Evolutionary conservation across 345 rosid genomes (phyloP).

Genomic region (Cardamine occulta): DNA sequence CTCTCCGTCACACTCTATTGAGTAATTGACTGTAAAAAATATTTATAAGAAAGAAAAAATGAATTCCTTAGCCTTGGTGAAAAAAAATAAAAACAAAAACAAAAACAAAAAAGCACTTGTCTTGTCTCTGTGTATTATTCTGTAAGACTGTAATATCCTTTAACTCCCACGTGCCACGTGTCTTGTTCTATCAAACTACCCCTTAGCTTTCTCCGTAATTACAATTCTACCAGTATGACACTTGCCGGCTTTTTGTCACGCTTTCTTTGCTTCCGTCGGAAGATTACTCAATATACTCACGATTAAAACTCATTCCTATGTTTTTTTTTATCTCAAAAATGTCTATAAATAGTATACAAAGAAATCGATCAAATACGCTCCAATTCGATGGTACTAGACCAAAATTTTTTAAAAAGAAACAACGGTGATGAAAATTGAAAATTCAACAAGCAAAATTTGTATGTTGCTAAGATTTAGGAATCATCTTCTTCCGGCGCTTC

Average conservation of each 20-base stretch:
- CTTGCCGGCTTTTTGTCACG: conserved; percentile 42
- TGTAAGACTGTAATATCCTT: conserved; percentile 26
- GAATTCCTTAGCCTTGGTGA: neutral
- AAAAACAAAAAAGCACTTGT: neutral
- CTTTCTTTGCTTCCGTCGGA: conserved; percentile 42
- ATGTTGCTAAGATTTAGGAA: neutral
- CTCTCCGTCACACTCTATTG: conserved; percentile 45
- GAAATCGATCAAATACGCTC: neutral
- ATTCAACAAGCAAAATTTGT: neutral
- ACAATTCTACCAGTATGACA: conserved; percentile 41
- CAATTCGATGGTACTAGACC: neutral
- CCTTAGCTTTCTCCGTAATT: neutral
- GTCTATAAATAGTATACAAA: neutral
- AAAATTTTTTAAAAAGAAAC: neutral
- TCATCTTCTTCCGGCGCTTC: conserved; percentile 42
- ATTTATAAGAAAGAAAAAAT: neutral
- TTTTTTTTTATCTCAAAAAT: neutral
- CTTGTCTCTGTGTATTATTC: conserved; percentile 18
- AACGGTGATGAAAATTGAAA: neutral
- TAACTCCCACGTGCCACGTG: conserved; percentile 42
- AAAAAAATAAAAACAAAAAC: neutral
- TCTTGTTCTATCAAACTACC: neutral
- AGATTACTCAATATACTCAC: conserved; percentile 30
- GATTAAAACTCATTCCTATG: neutral
- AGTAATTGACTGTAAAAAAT: conserved; percentile 31